Evolutionary conservation across 768 basidiomycete species (phyloP).

Genomic region (Tylopilus sp.): DNA sequence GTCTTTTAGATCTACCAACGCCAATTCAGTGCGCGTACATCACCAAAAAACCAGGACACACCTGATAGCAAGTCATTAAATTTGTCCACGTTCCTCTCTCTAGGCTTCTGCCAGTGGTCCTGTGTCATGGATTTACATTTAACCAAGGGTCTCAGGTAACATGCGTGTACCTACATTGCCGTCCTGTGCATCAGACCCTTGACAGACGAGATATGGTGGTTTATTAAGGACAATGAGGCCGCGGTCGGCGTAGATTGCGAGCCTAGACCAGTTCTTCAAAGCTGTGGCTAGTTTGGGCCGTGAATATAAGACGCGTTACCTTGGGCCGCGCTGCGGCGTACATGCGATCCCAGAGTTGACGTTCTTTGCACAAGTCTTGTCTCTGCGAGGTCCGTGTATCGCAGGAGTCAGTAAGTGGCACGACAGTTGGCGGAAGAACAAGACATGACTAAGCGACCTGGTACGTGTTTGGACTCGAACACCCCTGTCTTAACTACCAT

Average conservation of each 20-base stretch:
- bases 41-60: slow-evolving; percentile 15
- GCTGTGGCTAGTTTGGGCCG: slow-evolving; percentile 2
- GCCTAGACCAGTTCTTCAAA: slow-evolving; percentile 31
- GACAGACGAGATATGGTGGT: slow-evolving; percentile 55
- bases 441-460: slow-evolving; percentile 9
- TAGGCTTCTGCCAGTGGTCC: slow-evolving; percentile 17
- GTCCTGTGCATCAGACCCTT: slow-evolving; percentile 33
- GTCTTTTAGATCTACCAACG: slow-evolving; percentile 25
- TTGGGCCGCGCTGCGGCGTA: slow-evolving; percentile 20
- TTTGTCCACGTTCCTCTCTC: slow-evolving; percentile 27
- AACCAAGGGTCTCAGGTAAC: neutral
- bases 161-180: slow-evolving; percentile 16
- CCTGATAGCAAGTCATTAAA: slow-evolving; percentile 39
- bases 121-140: slow-evolving; percentile 7
- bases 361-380: neutral
- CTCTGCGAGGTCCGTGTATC: neutral
- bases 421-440: too few relatives aligned
- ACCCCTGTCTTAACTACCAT: neutral
- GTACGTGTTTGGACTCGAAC: neutral
- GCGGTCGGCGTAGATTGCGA: slow-evolving; percentile 51
- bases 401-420: neutral
- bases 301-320: slow-evolving; percentile 10
- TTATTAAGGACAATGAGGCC: slow-evolving; percentile 57
- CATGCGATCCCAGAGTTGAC: slow-evolving; percentile 7
- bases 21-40: neutral